Evolutionary conservation across 2,329 filamentous ascomycete species (phyloP).

Genomic region (Blastomyces percursus): DNA sequence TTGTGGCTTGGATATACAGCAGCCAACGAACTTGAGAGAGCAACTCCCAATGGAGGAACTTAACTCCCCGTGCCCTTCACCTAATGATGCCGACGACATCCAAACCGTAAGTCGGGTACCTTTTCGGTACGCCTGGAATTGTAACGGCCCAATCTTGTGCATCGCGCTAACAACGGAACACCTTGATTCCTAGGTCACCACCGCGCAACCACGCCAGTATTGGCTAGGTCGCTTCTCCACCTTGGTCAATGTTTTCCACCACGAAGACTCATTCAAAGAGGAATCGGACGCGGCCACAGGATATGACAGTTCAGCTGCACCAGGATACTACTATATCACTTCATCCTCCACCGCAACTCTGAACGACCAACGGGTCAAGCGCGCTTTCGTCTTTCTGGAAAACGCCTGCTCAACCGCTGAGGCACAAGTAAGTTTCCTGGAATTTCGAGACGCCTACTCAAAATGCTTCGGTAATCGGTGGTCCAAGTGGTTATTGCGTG

Average conservation of each 20-base stretch:
- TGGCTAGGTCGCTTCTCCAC: constrained; percentile 26
- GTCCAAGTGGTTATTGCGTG: constrained; percentile 12
- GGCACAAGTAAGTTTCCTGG: constrained; percentile 24
- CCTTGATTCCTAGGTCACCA: constrained; percentile 15
- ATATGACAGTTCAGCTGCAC: constrained; percentile 10
- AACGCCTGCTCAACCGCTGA: constrained; percentile 26
- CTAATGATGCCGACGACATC: not conserved
- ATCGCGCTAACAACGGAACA: not conserved
- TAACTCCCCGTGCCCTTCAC: not conserved
- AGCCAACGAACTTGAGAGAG: not conserved
- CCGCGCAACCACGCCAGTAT: constrained; percentile 19
- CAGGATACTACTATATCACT: constrained; percentile 13
- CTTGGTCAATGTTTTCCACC: constrained; percentile 23
- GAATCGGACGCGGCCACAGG: constrained; percentile 20
- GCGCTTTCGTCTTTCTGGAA: constrained; percentile 27
- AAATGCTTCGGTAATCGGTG: constrained; percentile 16
- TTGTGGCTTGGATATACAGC: not conserved
- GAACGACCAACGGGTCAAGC: constrained; percentile 20
- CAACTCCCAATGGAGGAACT: not conserved
- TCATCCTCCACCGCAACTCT: constrained; percentile 14
- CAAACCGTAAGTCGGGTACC: not conserved
- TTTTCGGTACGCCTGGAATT: not conserved
- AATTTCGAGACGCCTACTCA: constrained; percentile 22
- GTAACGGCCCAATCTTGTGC: not conserved
- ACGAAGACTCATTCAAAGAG: constrained; percentile 24